Percentiles rank a stretch among this genome's conserved stretches.
These are phyloP conservation scores for Esteya vermicola DNA, from an alignment of 2,329 filamentous ascomycete species.

Conservation along the genomic window DNA sequence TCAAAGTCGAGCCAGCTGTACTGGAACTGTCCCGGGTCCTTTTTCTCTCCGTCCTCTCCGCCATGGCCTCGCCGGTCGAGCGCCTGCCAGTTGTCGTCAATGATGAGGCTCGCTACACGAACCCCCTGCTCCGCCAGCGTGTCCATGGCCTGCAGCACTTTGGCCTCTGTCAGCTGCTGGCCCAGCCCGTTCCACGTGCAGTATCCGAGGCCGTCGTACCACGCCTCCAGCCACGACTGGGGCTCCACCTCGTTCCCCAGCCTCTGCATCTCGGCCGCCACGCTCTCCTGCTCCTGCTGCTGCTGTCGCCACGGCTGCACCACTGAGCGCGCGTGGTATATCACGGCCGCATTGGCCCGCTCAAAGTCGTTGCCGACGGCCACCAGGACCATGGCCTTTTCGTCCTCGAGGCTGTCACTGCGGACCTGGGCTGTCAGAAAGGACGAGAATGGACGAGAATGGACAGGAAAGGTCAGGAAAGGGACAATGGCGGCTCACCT, in stretches of 20 bases:
- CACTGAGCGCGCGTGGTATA: constrained; percentile 72
- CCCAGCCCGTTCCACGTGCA: constrained; percentile 96
- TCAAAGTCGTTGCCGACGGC: constrained; percentile 62
- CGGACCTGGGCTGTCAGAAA: constrained; percentile 26
- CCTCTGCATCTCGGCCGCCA: not conserved
- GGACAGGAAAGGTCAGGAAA: not conserved
- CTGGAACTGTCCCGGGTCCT: constrained; percentile 35
- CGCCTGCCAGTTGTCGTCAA: constrained; percentile 94
- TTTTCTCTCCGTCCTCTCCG: too few species aligned
- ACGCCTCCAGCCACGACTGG: constrained; percentile 80
- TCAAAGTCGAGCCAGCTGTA: constrained; percentile 72
- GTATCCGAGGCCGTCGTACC: constrained; percentile 87
- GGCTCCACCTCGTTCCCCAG: too few species aligned
- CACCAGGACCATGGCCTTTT: constrained; percentile 49
- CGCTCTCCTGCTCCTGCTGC: not conserved
- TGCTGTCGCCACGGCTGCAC: constrained; percentile 22
- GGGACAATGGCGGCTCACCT: constrained; percentile 40
- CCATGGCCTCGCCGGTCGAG: constrained; percentile 35
- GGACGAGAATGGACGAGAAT: not conserved
- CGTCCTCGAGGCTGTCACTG: constrained; percentile 49
- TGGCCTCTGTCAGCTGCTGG: constrained; percentile 66
- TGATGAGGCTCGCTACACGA: constrained; percentile 72
- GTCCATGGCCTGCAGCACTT: constrained; percentile 62
- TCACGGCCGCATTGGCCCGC: constrained; percentile 60
- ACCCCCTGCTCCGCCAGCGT: constrained; percentile 57